Evolutionary conservation across 2,329 filamentous ascomycete genomes (phyloP).

Genomic region (Aureobasidium sp.): DNA sequence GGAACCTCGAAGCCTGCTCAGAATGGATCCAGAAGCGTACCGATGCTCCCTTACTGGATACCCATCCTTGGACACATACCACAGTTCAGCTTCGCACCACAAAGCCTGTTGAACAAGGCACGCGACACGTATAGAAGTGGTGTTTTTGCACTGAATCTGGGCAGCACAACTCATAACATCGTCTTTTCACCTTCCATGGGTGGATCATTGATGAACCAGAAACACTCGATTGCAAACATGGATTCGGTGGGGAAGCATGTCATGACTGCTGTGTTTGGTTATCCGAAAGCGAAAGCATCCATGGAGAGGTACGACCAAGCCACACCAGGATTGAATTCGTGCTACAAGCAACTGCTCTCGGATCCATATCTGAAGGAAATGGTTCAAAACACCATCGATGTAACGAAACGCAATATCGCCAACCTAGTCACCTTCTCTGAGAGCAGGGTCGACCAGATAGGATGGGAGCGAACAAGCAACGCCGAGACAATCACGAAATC

Average conservation of each 20-base stretch:
- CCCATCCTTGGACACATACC: constrained; percentile 48
- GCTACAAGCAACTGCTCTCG: constrained; percentile 36
- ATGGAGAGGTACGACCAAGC: constrained; percentile 29
- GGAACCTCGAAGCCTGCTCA: constrained; percentile 11
- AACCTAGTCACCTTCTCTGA: constrained; percentile 51
- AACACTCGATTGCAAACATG: constrained; percentile 23
- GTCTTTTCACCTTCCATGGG: constrained; percentile 41
- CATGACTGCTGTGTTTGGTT: constrained; percentile 33
- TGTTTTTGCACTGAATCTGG: constrained; percentile 42
- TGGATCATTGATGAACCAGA: constrained; percentile 32
- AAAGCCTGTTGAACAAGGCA: constrained; percentile 35
- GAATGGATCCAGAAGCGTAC: constrained; percentile 30
- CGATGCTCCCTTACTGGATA: constrained; percentile 50
- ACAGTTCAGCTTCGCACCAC: constrained; percentile 39
- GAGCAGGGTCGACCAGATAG: constrained; percentile 51
- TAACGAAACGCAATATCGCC: constrained; percentile 39
- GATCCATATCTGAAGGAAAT: constrained; percentile 39
- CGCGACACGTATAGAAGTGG: constrained; percentile 30
- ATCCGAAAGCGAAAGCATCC: constrained; percentile 24
- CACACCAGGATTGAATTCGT: constrained; percentile 26
- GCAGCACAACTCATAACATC: constrained; percentile 42
- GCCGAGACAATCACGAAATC: constrained; percentile 34
- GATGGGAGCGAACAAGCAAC: constrained; percentile 50
- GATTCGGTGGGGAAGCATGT: constrained; percentile 21
- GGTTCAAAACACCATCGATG: constrained; percentile 29